Percentiles rank a stretch among this genome's conserved stretches.
phyloP scores from a whole-genome alignment of 2,329 filamentous ascomycete species.

The Diaporthe ampelina region DNA sequence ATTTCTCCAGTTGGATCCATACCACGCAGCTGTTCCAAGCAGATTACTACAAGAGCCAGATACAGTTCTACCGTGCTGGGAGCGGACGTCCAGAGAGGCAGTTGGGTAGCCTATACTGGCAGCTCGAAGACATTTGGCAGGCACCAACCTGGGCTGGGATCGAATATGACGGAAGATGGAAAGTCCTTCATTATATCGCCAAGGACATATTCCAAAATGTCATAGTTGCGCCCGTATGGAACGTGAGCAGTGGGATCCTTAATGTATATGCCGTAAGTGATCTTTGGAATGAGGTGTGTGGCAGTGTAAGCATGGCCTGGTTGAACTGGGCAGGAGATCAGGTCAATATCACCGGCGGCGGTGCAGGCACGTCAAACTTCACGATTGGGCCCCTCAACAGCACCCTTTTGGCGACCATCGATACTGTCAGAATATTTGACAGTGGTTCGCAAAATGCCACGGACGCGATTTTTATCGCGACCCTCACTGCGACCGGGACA shows the following conservation, averaged over 20 bases:
- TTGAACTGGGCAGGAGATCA: constrained; percentile 61
- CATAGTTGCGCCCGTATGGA: constrained; percentile 71
- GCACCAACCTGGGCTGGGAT: constrained; percentile 75
- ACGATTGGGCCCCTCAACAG: constrained; percentile 19
- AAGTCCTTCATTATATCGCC: constrained; percentile 70
- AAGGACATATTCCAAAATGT: constrained; percentile 70
- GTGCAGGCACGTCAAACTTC: constrained; percentile 54
- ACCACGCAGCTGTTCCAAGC: constrained; percentile 76
- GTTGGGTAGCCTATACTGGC: constrained; percentile 74
- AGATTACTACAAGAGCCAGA: constrained; percentile 72
- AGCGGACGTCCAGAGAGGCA: constrained; percentile 70
- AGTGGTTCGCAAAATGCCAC: constrained; percentile 21
- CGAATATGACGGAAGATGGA: constrained; percentile 74
- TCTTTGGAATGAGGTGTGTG: constrained; percentile 64
- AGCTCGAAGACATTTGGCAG: constrained; percentile 75
- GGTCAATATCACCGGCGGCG: constrained; percentile 50
- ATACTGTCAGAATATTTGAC: constrained; percentile 38
- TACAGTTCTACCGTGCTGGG: constrained; percentile 72
- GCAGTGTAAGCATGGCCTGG: constrained; percentile 65
- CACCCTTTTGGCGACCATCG: constrained; percentile 47
- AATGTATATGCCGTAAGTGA: constrained; percentile 70
- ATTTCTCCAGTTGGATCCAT: constrained; percentile 73
- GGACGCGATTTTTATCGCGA: constrained; percentile 51
- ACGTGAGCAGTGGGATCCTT: constrained; percentile 63
- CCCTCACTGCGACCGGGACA: constrained; percentile 58